phyloP scores from a whole-genome alignment of 2,329 filamentous ascomycete species.

The Raffaelea albimanens region DNA sequence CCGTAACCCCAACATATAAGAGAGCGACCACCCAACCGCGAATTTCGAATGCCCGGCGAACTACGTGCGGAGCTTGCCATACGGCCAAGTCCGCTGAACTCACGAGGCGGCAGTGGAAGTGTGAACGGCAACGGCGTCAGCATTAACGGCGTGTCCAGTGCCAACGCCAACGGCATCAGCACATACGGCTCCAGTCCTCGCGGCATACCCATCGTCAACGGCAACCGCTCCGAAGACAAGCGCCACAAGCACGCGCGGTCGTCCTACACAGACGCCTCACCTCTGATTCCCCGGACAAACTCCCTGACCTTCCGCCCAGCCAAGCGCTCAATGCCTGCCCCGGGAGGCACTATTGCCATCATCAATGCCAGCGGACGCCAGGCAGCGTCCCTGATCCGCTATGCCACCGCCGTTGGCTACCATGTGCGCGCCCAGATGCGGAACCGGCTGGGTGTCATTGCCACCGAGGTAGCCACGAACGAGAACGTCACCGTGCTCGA shows the following conservation, averaged over 20 bases:
- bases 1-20: neutral
- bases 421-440: constrained; percentile 86
- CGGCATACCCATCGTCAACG: constrained; percentile 10
- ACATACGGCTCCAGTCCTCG: neutral
- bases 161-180: neutral
- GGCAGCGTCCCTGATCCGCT: constrained; percentile 87
- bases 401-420: constrained; percentile 89
- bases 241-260: constrained; percentile 54
- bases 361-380: constrained; percentile 95
- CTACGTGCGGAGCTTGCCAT: constrained; percentile 16
- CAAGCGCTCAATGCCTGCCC: constrained; percentile 48
- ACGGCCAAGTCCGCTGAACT: constrained; percentile 13
- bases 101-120: neutral
- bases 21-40: neutral
- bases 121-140: neutral
- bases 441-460: constrained; percentile 78
- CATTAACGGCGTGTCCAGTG: neutral
- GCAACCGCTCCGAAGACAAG: constrained; percentile 16
- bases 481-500: constrained; percentile 63
- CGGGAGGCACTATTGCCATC: constrained; percentile 77
- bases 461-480: constrained; percentile 70
- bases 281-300: constrained; percentile 46
- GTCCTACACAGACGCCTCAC: constrained; percentile 52
- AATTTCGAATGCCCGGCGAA: constrained; percentile 12
- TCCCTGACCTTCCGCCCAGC: constrained; percentile 51